A percentile compares a stretch with the other conserved stretches of the same genome.
Conservation (phyloP, 768 basidiomycete genomes). For the Pleurotus tuber-regium region DNA sequence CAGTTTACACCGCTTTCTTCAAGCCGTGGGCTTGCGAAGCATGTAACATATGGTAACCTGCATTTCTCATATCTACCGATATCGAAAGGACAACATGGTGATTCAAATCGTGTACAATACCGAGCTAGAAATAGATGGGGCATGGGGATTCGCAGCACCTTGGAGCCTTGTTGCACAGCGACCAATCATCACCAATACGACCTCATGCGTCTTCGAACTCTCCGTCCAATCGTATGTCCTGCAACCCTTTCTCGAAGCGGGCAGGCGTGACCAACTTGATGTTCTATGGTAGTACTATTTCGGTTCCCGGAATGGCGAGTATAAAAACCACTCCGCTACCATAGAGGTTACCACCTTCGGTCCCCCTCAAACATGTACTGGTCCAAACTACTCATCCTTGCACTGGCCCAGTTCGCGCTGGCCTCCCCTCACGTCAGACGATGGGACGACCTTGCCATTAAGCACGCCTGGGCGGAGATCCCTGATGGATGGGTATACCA, state of each 20-base stretch:
- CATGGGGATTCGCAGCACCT: no score
- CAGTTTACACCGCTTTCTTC: neutral
- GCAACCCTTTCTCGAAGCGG: no score
- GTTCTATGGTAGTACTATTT: neutral
- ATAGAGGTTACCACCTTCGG: no score
- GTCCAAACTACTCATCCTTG: slow-evolving; percentile 10
- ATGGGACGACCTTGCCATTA: slow-evolving; percentile 12
- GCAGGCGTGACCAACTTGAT: neutral
- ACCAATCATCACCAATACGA: no score
- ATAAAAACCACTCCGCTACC: neutral
- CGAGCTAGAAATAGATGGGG: neutral
- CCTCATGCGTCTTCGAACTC: no score
- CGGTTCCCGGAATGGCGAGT: neutral
- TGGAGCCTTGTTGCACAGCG: no score
- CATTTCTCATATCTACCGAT: neutral
- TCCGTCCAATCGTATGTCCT: no score
- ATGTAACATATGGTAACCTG: neutral
- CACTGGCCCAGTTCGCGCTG: slow-evolving; percentile 10
- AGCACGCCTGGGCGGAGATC: slow-evolving; percentile 15
- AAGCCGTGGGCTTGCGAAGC: neutral
- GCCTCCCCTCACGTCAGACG: slow-evolving; percentile 12
- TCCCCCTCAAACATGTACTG: slow-evolving; percentile 4
- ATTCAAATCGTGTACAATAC: neutral
- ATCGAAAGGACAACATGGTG: neutral
- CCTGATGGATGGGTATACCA: slow-evolving; percentile 52